phyloP scores from a whole-genome alignment of 108 stramenopile genomes.

The Nitzschia palea region DNA sequence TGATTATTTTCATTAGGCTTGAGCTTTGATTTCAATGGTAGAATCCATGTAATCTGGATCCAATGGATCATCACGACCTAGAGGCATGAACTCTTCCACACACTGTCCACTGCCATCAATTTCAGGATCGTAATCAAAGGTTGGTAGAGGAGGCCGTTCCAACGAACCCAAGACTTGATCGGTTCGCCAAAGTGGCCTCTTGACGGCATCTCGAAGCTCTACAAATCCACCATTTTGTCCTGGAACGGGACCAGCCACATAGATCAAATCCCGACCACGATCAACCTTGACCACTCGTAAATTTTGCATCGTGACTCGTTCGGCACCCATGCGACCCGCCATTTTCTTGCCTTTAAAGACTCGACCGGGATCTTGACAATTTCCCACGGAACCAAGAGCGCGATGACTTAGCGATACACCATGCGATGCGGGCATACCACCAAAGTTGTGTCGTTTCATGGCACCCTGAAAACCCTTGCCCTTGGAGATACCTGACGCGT shows the following conservation, averaged over 20 bases:
- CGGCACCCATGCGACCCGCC: conserved; percentile 96
- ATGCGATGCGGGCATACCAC: conserved; percentile 94
- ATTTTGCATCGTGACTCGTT: conserved; percentile 87
- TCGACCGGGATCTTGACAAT: conserved; percentile 92
- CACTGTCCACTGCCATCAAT: conserved; percentile 85
- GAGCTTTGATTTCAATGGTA: conserved; percentile 39
- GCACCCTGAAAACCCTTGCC: conserved; percentile 99
- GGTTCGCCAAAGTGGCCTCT: conserved; percentile 79
- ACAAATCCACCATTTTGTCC: conserved; percentile 93
- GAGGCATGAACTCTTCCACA: conserved; percentile 84
- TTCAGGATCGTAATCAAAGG: conserved; percentile 74
- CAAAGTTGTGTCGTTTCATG: conserved; percentile 97
- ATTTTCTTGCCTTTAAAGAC: conserved; percentile 99
- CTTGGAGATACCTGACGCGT: conserved; percentile 87
- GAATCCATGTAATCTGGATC: conserved; percentile 55
- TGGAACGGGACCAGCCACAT: conserved; percentile 89
- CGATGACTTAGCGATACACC: conserved; percentile 94
- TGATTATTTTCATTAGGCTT: conserved; percentile 23
- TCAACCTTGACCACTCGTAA: conserved; percentile 91
- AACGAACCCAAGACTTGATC: conserved; percentile 61
- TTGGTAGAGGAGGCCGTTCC: conserved; percentile 78
- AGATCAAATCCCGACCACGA: conserved; percentile 88
- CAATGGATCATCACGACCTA: conserved; percentile 76
- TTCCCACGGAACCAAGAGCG: conserved; percentile 80
- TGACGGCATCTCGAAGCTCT: conserved; percentile 92